Percentiles rank a stretch among this genome's conserved stretches.
phyloP scores from a whole-genome alignment of 495 filamentous ascomycete species.

The Opeltia flavorubescens region DNA sequence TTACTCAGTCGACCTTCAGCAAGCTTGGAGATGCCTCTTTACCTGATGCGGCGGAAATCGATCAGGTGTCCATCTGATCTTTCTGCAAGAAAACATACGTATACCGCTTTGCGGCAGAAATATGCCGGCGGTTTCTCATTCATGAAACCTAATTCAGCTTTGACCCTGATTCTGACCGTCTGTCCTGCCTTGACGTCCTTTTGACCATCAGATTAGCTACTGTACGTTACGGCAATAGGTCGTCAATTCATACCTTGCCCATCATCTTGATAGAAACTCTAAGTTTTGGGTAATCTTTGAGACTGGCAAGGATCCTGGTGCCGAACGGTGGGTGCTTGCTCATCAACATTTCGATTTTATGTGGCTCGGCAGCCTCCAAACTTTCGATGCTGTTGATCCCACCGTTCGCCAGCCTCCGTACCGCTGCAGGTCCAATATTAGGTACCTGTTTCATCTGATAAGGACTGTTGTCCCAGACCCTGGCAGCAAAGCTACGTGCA shows the following conservation, averaged over 20 bases:
- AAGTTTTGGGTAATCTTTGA: slow-evolving; percentile 65
- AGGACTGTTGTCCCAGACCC: slow-evolving; percentile 75
- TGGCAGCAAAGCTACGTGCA: slow-evolving; percentile 59
- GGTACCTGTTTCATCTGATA: slow-evolving; percentile 79
- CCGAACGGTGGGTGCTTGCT: slow-evolving; percentile 78
- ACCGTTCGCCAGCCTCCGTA: slow-evolving; percentile 60
- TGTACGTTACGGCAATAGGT: neutral
- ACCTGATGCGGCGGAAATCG: slow-evolving; percentile 67
- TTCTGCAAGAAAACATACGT: slow-evolving; percentile 63
- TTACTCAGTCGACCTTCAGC: slow-evolving; percentile 11
- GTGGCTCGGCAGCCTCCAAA: slow-evolving; percentile 51
- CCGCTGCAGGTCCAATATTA: slow-evolving; percentile 61
- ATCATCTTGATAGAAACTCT: slow-evolving; percentile 39
- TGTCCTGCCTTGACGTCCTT: slow-evolving; percentile 27
- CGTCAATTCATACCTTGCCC: slow-evolving; percentile 27
- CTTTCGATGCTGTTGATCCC: slow-evolving; percentile 57
- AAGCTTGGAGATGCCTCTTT: slow-evolving; percentile 2
- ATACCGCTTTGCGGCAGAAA: slow-evolving; percentile 49
- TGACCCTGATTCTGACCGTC: slow-evolving; percentile 44
- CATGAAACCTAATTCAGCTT: slow-evolving; percentile 54
- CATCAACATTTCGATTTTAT: slow-evolving; percentile 62
- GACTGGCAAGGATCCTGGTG: slow-evolving; percentile 43
- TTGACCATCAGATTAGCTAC: neutral
- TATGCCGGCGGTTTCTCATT: slow-evolving; percentile 48
- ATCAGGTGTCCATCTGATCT: slow-evolving; percentile 58